Evolutionary conservation across 176 grass and related monocot species (phyloP), one percentile per base, ranked within the genome.

Genomic region (Miscanthus lutarioriparius): DNA sequence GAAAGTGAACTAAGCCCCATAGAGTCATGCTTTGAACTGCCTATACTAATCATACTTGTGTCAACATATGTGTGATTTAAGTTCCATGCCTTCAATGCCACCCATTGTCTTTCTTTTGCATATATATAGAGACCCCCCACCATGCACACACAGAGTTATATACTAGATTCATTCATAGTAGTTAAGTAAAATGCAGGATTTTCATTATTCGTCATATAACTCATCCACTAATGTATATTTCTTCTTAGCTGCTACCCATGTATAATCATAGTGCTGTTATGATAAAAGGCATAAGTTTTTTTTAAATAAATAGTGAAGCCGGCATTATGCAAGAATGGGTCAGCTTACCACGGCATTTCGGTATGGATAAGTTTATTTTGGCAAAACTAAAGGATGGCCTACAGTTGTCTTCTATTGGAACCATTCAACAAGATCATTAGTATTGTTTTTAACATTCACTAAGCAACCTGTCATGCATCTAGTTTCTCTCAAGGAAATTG

Each of bases 1-100:
- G 70, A 75, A 76, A 76, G 26, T 25, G 62, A 82, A 30, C 49
- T 61, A 43, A 76, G 25, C 47, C 23, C 36, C 10, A 80, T 37
- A 72, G 3, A 47, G 38, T 19, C 41, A 79, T 30, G 4, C 23
- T 80, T 79, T 86, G 38, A 63, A 37, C 28, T 79, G 16, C 20
- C 26, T 63, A 63, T 72, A 63, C 75, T 48, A 64, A 64, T 15
- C 61, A 48, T 35, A 6, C 40, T 86, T 70, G 27, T 38, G 22
- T 64, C 32, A 47, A 72, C 20, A 51, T 80, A 30, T 19, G 38
- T 78, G 27, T 56, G 44, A 67, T 25, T 58, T 13, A 49, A 48
- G 37, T 38, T 62, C 35, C 66, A 86, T 51, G 26, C 67, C 4
- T 47, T 62, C 27, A 79, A 23, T 68, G 35, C 49, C 22, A 8